Conservation (phyloP, 1,284 basidiomycete species). For the Schizophyllum amplum region DNA sequence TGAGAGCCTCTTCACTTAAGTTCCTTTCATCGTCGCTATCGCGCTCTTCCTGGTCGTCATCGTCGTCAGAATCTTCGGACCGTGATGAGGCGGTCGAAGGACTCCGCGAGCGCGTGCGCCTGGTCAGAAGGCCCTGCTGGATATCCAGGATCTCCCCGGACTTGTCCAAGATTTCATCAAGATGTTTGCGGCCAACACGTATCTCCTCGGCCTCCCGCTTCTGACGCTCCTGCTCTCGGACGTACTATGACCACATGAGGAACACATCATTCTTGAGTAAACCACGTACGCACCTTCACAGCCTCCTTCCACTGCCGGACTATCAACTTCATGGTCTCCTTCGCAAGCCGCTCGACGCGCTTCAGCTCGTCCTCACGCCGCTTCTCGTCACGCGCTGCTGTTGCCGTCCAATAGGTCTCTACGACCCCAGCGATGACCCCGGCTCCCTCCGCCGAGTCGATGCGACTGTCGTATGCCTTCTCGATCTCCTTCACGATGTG, state of each 20-base stretch:
- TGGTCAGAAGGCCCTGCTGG: constrained; percentile 62
- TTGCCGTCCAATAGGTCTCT: not conserved
- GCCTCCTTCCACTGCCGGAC: constrained; percentile 85
- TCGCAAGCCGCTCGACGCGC: constrained; percentile 60
- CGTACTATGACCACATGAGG: constrained; percentile 36
- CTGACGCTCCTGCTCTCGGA: constrained; percentile 61
- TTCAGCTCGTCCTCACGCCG: constrained; percentile 60
- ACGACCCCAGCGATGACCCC: no score
- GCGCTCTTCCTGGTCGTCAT: constrained; percentile 24
- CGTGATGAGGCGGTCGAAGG: no score
- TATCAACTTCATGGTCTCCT: constrained; percentile 64
- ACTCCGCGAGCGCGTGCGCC: constrained; percentile 50
- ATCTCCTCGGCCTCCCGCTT: constrained; percentile 39
- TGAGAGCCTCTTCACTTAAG: constrained; percentile 17
- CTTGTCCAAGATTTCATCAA: constrained; percentile 86
- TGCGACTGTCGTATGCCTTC: constrained; percentile 10
- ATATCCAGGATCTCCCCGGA: constrained; percentile 84
- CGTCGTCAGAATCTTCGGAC: constrained; percentile 18
- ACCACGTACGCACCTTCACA: constrained; percentile 57
- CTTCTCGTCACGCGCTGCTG: constrained; percentile 55
- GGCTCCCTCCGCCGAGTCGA: constrained; percentile 6
- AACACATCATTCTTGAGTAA: constrained; percentile 1
- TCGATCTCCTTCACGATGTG: constrained; percentile 9
- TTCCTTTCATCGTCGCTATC: constrained; percentile 20
- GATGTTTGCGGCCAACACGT: constrained; percentile 60